Conservation (phyloP, 228 moss, liverwort and hornwort genomes). For the Sphagnum fallax region DNA sequence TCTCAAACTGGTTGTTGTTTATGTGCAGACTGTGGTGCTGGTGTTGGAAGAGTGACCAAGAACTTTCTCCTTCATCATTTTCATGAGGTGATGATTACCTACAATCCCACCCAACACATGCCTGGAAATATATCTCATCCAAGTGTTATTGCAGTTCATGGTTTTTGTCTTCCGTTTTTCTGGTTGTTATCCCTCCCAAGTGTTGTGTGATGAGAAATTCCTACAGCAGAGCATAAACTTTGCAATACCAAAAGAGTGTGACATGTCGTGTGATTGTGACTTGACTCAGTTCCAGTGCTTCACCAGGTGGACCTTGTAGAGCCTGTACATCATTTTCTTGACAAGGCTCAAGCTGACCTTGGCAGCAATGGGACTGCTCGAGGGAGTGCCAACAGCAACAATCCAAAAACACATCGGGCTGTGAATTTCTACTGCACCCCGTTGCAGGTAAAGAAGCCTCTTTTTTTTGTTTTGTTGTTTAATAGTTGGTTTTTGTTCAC, state of each 20-base stretch:
- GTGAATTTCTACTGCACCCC: conserved; percentile 56
- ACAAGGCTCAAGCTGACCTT: conserved; percentile 53
- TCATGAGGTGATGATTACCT: conserved; percentile 49
- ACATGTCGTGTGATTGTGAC: conserved; percentile 15
- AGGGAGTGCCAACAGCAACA: conserved; percentile 4
- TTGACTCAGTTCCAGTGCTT: conserved; percentile 52
- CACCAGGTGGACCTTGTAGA: conserved; percentile 86
- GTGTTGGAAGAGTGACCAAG: conserved; percentile 91
- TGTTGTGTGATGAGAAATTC: too few relatives aligned
- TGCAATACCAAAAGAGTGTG: too few relatives aligned
- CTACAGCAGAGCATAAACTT: too few relatives aligned
- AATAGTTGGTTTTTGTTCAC: conserved; percentile 8
- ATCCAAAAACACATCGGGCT: conserved; percentile 32
- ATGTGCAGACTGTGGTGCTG: conserved; percentile 90
- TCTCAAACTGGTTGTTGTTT: background rate
- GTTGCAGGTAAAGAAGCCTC: conserved; percentile 33
- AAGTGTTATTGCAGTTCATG: too few relatives aligned
- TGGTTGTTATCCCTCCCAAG: too few relatives aligned
- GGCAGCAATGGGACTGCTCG: background rate
- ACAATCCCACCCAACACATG: too few relatives aligned
- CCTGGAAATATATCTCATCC: too few relatives aligned
- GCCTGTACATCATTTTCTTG: conserved; percentile 65
- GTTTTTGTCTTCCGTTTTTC: too few relatives aligned
- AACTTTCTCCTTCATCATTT: conserved; percentile 80
- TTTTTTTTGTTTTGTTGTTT: conserved; percentile 3